Evolutionary conservation across 768 basidiomycete genomes (phyloP).

Genomic region (Lactarius hatsudake): DNA sequence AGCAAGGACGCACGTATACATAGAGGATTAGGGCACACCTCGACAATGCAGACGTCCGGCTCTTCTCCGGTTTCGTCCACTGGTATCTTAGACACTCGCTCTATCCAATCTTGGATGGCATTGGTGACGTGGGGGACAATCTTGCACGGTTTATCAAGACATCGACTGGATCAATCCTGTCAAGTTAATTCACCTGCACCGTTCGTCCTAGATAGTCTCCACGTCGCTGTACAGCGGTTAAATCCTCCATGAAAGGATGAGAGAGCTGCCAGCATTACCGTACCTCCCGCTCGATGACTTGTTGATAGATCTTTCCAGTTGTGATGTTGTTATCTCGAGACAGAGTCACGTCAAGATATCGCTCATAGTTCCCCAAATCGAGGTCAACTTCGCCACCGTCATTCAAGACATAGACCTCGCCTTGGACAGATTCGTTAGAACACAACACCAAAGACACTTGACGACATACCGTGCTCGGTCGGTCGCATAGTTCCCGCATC

Average conservation of each 20-base stretch:
- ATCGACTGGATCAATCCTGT: not conserved
- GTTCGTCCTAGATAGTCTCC: slow-evolving; percentile 95
- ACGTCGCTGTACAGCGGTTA: slow-evolving; percentile 49
- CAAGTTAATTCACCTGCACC: slow-evolving; percentile 64
- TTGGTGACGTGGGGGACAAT: slow-evolving; percentile 96
- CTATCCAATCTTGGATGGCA: slow-evolving; percentile 98
- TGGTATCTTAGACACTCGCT: slow-evolving; percentile 90
- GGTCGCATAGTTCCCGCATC: slow-evolving; percentile 99
- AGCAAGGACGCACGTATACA: not conserved
- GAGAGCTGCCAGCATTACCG: slow-evolving; percentile 30
- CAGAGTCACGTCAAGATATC: slow-evolving; percentile 93
- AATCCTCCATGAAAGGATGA: slow-evolving; percentile 12
- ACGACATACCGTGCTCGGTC: slow-evolving; percentile 81
- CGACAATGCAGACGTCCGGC: slow-evolving; percentile 96
- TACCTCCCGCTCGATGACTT: slow-evolving; percentile 97
- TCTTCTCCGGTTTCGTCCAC: slow-evolving; percentile 91
- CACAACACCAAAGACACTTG: slow-evolving; percentile 9
- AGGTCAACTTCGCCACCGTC: slow-evolving; percentile 98
- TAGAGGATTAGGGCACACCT: slow-evolving; percentile 49
- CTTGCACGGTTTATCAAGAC: slow-evolving; percentile 37
- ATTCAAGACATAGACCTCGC: slow-evolving; percentile 97
- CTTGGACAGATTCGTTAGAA: slow-evolving; percentile 37
- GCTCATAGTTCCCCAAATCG: slow-evolving; percentile 97
- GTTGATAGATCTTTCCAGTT: slow-evolving; percentile 94
- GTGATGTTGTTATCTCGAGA: slow-evolving; percentile 97